phyloP scores from a whole-genome alignment of 805 yeast species.

The Yarrowia osloensis region DNA sequence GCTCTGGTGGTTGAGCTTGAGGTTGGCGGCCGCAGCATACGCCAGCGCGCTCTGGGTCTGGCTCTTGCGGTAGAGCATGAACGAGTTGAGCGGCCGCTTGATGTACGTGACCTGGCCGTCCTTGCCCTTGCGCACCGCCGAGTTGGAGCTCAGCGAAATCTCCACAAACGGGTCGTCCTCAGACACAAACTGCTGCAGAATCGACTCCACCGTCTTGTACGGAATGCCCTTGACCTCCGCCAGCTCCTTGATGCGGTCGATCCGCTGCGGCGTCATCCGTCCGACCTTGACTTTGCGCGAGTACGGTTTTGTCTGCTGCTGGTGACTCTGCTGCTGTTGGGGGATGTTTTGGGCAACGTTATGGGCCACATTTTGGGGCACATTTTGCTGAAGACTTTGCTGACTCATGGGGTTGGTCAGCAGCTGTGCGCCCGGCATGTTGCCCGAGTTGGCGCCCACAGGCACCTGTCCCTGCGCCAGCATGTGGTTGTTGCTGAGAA shows the following conservation, averaged over 20 bases:
- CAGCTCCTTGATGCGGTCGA: constrained; percentile 36
- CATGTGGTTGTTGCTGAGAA: constrained; percentile 9
- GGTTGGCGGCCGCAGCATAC: constrained; percentile 38
- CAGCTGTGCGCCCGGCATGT: background rate
- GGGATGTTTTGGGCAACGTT: no score
- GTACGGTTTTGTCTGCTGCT: background rate
- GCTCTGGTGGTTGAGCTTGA: constrained; percentile 48
- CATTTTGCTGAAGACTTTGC: background rate
- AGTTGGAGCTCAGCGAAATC: constrained; percentile 13
- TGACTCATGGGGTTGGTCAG: background rate
- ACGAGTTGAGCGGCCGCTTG: constrained; percentile 52
- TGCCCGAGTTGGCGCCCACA: background rate
- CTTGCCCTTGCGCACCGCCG: constrained; percentile 26
- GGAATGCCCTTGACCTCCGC: constrained; percentile 40
- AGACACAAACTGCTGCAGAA: constrained; percentile 33
- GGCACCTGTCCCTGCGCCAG: background rate
- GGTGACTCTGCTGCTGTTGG: background rate
- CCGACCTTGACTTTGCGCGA: constrained; percentile 36
- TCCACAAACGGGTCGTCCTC: constrained; percentile 28
- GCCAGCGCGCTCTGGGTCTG: constrained; percentile 48
- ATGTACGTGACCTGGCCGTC: constrained; percentile 39
- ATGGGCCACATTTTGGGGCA: no score
- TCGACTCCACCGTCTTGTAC: constrained; percentile 37
- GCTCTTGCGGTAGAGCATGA: constrained; percentile 50
- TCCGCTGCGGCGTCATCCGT: constrained; percentile 37